phyloP scores from a whole-genome alignment of 768 basidiomycete species.

The Lactarius deliciosus region DNA sequence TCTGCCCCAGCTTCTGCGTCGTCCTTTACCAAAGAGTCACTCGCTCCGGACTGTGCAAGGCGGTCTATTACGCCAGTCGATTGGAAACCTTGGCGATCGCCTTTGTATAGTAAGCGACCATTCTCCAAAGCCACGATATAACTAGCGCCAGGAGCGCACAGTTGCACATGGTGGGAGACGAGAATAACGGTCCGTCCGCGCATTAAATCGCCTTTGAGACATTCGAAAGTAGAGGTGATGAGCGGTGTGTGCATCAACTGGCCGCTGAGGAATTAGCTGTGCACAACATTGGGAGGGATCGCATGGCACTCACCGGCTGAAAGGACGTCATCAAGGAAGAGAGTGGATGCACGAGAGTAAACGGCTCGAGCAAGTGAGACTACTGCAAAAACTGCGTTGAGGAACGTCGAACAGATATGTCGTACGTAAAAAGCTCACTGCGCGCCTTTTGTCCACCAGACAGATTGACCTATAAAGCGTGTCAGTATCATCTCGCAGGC shows the following conservation, averaged over 20 bases:
- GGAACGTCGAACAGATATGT: background rate
- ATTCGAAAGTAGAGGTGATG: slow-evolving; percentile 78
- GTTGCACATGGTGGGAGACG: slow-evolving; percentile 92
- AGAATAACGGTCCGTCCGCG: slow-evolving; percentile 79
- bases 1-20: slow-evolving; percentile 42
- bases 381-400: slow-evolving; percentile 30
- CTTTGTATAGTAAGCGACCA: slow-evolving; percentile 75
- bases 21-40: slow-evolving; percentile 36
- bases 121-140: slow-evolving; percentile 86
- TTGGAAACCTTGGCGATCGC: slow-evolving; percentile 62
- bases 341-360: slow-evolving; percentile 79
- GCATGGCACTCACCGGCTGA: slow-evolving; percentile 40
- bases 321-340: slow-evolving; percentile 83
- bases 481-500: background rate
- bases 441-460: slow-evolving; percentile 56
- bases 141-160: slow-evolving; percentile 75
- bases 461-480: slow-evolving; percentile 41
- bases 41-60: slow-evolving; percentile 58
- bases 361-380: slow-evolving; percentile 82
- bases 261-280: slow-evolving; percentile 1
- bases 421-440: slow-evolving; percentile 38
- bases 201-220: slow-evolving; percentile 77
- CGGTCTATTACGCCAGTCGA: slow-evolving; percentile 63
- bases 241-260: slow-evolving; percentile 85
- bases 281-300: background rate